These are phyloP conservation scores for Acarospora socialis DNA, from an alignment of 2,329 filamentous ascomycete genomes.

Conservation along the genomic window DNA sequence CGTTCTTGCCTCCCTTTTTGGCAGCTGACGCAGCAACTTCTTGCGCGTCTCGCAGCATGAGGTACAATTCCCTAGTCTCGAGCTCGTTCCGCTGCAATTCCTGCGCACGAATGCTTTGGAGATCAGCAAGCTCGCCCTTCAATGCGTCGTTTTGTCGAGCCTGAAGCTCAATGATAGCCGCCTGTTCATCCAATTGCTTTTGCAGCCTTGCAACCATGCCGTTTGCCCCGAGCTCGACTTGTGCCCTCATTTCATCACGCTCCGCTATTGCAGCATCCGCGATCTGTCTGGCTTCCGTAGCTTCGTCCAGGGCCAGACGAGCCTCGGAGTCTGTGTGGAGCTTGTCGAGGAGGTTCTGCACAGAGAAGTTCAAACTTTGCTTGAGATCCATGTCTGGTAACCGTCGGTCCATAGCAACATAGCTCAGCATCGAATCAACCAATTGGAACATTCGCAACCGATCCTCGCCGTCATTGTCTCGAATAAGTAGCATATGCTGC, in stretches of 20 bases:
- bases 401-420: conserved; percentile 94
- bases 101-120: conserved; percentile 73
- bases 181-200: conserved; percentile 85
- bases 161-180: conserved; percentile 79
- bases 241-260: conserved; percentile 82
- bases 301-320: conserved; percentile 80
- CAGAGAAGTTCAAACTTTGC: conserved; percentile 93
- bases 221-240: conserved; percentile 82
- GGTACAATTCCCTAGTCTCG: conserved; percentile 88
- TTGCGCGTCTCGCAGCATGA: conserved; percentile 95
- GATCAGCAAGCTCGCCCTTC: conserved; percentile 76
- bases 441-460: conserved; percentile 91
- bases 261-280: conserved; percentile 93
- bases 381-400: conserved; percentile 95
- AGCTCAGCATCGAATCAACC: conserved; percentile 96
- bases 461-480: conserved; percentile 84
- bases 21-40: conserved; percentile 86
- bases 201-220: conserved; percentile 86
- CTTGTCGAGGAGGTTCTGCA: conserved; percentile 88
- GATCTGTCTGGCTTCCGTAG: conserved; percentile 77
- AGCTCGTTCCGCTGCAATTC: conserved; percentile 90
- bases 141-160: conserved; percentile 71
- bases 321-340: conserved; percentile 94
- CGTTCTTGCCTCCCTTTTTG: conserved; percentile 40
- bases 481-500: conserved; percentile 85